A percentile compares a stretch with the other conserved stretches of the same genome.
These are phyloP conservation scores for Ganoderma leucocontextum DNA, from an alignment of 1,284 basidiomycete species.

Conservation along the genomic window DNA sequence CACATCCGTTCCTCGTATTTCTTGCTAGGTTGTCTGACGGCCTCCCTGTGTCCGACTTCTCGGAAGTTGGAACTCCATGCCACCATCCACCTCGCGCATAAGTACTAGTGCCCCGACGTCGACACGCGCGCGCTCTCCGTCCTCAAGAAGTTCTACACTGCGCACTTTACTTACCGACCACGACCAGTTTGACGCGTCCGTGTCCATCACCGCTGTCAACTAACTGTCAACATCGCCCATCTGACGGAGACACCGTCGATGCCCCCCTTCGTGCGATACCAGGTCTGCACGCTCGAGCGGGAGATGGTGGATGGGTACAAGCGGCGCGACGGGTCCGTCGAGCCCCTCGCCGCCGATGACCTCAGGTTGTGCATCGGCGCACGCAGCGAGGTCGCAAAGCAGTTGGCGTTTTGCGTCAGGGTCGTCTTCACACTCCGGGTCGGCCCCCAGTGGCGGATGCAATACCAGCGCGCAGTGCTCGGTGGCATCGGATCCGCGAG, in stretches of 20 bases:
- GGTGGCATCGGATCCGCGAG: too few relatives aligned
- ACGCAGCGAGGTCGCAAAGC: neutral
- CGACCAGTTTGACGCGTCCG: too few relatives aligned
- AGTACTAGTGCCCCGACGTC: neutral
- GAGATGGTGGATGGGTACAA: neutral
- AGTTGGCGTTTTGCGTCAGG: neutral
- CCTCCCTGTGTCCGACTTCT: too few relatives aligned
- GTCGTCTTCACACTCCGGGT: neutral
- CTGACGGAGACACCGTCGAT: neutral
- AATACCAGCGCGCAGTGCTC: neutral
- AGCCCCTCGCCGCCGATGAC: neutral
- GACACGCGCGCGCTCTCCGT: too few relatives aligned
- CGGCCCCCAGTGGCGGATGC: neutral
- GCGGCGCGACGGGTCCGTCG: neutral
- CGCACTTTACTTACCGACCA: too few relatives aligned
- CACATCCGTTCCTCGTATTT: too few relatives aligned
- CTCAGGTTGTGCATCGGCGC: neutral
- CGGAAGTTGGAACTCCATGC: conserved; percentile 5
- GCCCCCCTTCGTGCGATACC: conserved; percentile 1
- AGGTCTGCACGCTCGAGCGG: neutral
- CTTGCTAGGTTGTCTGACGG: too few relatives aligned
- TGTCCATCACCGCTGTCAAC: neutral
- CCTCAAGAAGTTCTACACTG: too few relatives aligned
- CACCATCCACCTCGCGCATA: conserved; percentile 4
- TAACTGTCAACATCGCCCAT: conserved; percentile 8